These are phyloP conservation scores for Zoysia matrella DNA, from an alignment of 202 grass and related monocot species.

Conservation along the genomic window DNA sequence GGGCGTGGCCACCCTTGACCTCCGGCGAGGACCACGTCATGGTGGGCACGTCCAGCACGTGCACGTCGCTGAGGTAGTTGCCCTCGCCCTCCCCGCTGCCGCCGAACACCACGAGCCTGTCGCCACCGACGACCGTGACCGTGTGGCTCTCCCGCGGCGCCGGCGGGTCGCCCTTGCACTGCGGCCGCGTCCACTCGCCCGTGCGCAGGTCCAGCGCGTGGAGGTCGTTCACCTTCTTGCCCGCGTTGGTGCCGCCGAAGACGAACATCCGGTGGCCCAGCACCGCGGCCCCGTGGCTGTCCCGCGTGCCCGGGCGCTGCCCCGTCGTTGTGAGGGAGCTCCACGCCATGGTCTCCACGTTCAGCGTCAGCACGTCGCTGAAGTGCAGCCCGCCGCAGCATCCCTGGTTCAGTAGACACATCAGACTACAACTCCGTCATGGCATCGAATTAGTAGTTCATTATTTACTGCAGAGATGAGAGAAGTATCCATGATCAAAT, in stretches of 20 bases:
- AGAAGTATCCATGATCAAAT: too few relatives aligned
- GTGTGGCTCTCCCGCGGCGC: constrained; percentile 90
- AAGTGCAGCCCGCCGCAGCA: constrained; percentile 97
- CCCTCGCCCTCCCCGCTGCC: constrained; percentile 92
- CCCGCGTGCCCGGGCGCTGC: constrained; percentile 75
- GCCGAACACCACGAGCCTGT: constrained; percentile 79
- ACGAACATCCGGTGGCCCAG: constrained; percentile 90
- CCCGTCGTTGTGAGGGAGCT: constrained; percentile 75
- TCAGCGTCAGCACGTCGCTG: constrained; percentile 79
- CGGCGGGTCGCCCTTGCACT: constrained; percentile 67
- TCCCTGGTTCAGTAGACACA: constrained; percentile 47
- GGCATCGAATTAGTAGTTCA: background rate
- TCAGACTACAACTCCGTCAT: too few relatives aligned
- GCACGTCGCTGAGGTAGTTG: constrained; percentile 94
- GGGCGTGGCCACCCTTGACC: constrained; percentile 50
- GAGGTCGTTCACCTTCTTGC: constrained; percentile 90
- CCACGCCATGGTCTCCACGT: constrained; percentile 90
- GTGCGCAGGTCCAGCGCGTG: constrained; percentile 79
- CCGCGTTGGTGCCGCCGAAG: constrained; percentile 86
- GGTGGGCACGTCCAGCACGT: constrained; percentile 70
- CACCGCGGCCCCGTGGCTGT: constrained; percentile 72
- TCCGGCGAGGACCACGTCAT: constrained; percentile 87
- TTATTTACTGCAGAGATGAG: too few relatives aligned
- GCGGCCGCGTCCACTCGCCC: constrained; percentile 74
- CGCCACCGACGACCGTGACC: constrained; percentile 53